phyloP scores from a whole-genome alignment of 164 flowering plant species.

The Vitis riparia region DNA sequence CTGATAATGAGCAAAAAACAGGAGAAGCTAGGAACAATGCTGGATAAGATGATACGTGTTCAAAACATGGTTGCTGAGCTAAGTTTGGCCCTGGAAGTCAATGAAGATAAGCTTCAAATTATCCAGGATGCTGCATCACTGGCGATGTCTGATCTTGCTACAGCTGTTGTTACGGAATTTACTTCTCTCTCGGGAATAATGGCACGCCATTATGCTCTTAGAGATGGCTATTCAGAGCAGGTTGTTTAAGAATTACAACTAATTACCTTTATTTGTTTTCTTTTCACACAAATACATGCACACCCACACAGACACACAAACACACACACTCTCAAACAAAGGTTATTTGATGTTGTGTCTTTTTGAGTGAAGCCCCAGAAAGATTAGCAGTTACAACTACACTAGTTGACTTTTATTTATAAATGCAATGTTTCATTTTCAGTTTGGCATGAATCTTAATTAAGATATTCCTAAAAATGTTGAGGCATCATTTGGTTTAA shows the following conservation, averaged over 20 bases:
- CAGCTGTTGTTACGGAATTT: constrained; percentile 90
- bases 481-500: too few species aligned
- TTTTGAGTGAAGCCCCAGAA: too few species aligned
- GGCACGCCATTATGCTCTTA: constrained; percentile 94
- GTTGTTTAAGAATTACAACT: constrained; percentile 27
- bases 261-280: neutral
- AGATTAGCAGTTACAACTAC: too few species aligned
- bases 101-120: constrained; percentile 35
- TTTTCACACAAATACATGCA: neutral
- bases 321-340: too few species aligned
- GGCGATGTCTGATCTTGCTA: constrained; percentile 94
- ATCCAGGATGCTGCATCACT: constrained; percentile 79
- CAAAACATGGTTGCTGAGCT: constrained; percentile 51
- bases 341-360: too few species aligned
- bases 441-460: too few species aligned
- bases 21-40: constrained; percentile 96
- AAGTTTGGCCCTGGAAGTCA: constrained; percentile 50
- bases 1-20: constrained; percentile 24
- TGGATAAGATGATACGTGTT: constrained; percentile 81
- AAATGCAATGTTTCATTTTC: too few species aligned
- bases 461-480: too few species aligned
- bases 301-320: too few species aligned
- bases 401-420: too few species aligned
- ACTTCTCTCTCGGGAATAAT: constrained; percentile 92
- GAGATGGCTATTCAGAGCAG: constrained; percentile 85